phyloP scores from a whole-genome alignment of 805 yeast genomes.

The Blastobotrys attinorum region DNA sequence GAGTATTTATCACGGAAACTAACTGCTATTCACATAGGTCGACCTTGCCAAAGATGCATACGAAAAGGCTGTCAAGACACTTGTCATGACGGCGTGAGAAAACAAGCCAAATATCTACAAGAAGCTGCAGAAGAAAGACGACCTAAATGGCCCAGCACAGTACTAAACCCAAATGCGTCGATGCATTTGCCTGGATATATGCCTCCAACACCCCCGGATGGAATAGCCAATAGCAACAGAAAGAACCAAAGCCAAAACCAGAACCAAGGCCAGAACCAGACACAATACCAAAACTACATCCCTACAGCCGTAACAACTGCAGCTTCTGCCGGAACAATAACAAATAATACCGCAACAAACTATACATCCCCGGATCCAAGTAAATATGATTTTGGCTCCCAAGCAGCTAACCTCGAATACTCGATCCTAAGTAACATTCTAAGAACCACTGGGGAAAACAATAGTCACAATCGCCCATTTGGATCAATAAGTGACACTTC shows the following conservation, averaged over 20 bases:
- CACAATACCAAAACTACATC: neutral
- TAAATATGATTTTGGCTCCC: constrained; percentile 27
- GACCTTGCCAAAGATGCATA: constrained; percentile 75
- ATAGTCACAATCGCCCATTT: too few species aligned
- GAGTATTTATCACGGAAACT: too few species aligned
- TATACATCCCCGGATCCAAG: too few species aligned
- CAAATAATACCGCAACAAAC: neutral
- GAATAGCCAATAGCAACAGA: neutral
- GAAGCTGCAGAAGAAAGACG: constrained; percentile 39
- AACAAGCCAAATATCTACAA: constrained; percentile 62
- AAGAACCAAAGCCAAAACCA: neutral
- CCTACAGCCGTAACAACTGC: neutral
- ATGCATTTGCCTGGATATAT: constrained; percentile 1
- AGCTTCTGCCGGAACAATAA: too few species aligned
- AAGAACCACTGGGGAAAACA: constrained; percentile 9
- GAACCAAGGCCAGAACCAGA: neutral
- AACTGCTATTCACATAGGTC: constrained; percentile 25
- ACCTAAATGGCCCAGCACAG: neutral
- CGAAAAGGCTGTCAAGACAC: constrained; percentile 50
- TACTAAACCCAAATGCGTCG: constrained; percentile 4
- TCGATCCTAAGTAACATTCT: constrained; percentile 29
- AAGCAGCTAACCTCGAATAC: constrained; percentile 31
- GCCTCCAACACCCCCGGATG: constrained; percentile 1
- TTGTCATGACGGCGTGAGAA: constrained; percentile 81
- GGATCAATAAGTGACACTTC: neutral